These are phyloP conservation scores for Erodium maritimum DNA, from an alignment of 345 rosid species.

Conservation along the genomic window DNA sequence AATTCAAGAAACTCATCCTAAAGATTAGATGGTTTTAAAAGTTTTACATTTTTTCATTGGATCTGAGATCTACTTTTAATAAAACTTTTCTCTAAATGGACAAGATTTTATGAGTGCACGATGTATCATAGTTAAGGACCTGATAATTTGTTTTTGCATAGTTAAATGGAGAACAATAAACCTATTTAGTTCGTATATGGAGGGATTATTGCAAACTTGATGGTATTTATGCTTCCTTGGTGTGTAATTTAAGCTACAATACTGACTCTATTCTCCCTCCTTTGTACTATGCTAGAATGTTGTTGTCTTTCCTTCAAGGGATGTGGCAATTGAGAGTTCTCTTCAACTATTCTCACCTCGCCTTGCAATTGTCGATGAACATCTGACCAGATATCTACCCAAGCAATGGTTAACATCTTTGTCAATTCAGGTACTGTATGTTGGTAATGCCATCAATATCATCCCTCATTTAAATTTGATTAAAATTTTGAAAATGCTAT, in stretches of 20 bases:
- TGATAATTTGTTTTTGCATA: no score
- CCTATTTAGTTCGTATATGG: neutral
- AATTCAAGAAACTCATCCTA: neutral
- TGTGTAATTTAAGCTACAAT: neutral
- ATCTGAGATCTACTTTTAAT: neutral
- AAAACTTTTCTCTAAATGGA: neutral
- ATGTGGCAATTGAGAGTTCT: conserved; percentile 74
- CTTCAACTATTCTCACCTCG: conserved; percentile 79
- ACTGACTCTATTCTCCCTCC: conserved; percentile 11
- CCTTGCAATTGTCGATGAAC: conserved; percentile 86
- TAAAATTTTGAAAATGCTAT: conserved; percentile 1
- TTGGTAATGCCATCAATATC: conserved; percentile 2
- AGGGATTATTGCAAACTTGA: neutral
- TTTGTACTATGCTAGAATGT: conserved; percentile 49
- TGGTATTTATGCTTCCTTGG: neutral
- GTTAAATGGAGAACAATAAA: no score
- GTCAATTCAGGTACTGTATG: conserved; percentile 56
- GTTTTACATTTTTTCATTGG: neutral
- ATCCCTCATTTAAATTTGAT: no score
- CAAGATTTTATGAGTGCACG: no score
- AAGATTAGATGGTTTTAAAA: neutral
- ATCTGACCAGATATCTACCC: conserved; percentile 67
- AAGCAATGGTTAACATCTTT: conserved; percentile 80
- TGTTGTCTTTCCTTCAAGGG: conserved; percentile 87
- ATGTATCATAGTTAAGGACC: no score